Base-by-base conservation (phyloP, 2,329 filamentous ascomycete species). In the Colletotrichum sp. region DNA sequence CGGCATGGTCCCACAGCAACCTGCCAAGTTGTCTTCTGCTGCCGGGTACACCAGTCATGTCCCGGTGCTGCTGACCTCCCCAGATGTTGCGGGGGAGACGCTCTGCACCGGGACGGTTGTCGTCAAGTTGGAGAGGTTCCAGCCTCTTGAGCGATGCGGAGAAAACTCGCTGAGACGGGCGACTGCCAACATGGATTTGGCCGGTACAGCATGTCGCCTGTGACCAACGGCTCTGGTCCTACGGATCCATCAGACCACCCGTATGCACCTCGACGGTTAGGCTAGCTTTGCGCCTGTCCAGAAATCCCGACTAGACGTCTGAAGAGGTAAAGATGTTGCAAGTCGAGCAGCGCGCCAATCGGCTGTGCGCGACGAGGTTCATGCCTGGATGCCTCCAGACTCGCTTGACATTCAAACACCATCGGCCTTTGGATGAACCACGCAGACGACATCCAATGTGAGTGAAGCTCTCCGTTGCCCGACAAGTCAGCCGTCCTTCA, bases 11-110 rank as follows among this genome's bases (percentile, higher is more conserved):
- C 73, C 70, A 67, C 69, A 57, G 16, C 39, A 21, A 59, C 57
- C 57, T 67, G 73, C 57, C 69, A 72, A 75, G 69, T 67, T 72
- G 63, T 34, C 61, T 52, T 52, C 43, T 65, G 39, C 43, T 48
- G 69, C 64, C 70, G 57, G 73, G 64, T 72, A 67, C 73, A 75
- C 52, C 68, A 75, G 69, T 75, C 72, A 75, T 72, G 68, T 72
- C 55, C 55, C 69, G 68, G 69, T 43, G 28, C 39, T 48, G 57
- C 64, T 68, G 63, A 26, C 57, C 73, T 75, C 70, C 72, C 73
- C 64, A 73, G 69, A 68, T 68, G 64, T 63, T 68, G 69, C 73
- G 69, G 70, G 72, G 72, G 57, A 63, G 48, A 28, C 36, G 8
- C 30, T 30, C n/a, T 61, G 26, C 34, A 26, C 66, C 30, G 43